Evolutionary conservation across 2,329 filamentous ascomycete genomes (phyloP), one percentile per base, ranked within the genome.

Genomic region (Trichoderma sp.): DNA sequence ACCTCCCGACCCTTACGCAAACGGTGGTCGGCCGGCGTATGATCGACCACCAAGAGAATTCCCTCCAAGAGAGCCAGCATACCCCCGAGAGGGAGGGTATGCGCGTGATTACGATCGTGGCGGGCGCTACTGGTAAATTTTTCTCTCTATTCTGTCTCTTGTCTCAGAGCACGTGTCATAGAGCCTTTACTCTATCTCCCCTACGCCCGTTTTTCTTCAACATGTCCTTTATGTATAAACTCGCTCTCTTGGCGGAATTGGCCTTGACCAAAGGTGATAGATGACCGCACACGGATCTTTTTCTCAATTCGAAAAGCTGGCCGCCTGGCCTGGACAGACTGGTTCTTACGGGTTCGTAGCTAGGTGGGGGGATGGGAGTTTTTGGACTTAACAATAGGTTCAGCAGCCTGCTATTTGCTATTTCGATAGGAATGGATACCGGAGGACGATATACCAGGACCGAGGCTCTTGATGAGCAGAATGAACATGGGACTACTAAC

Each of bases 1-100:
- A 66, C 88, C 92, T 73, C 89, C 91, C 67, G 91, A 92, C 76
- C 89, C 90, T 65, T 93, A 93, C 79, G 86, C 84, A 79, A 90
- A 89, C 78, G 89, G 88, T 62, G 87, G 89, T 60, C 84, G 83
- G 33, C 87, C 75, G 66, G 45, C 89, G 3, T 91, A 92, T 78
- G 89, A 91, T 73, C 88, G 89, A 21, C 87, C 88, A 41, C 85
- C 88, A 9, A 85, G 88, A 59, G 89, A 90, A 68, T 85, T 80
- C 85, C 86, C 76, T 89, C 91, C 81, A 79, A 80, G 83, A 60
- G 84, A 85, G 68, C 81, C 82, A 31, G 80, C 81, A 71, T 85
- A 85, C 63, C 84, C 86, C 68, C 85, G 83, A 27, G 83, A 84
- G 59, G 85, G 60, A 35, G 60, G 82, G 35, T 86, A 87, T 78